phyloP scores from a whole-genome alignment of 371 early-diverging fungal species.

The Mucor mucedo region DNA sequence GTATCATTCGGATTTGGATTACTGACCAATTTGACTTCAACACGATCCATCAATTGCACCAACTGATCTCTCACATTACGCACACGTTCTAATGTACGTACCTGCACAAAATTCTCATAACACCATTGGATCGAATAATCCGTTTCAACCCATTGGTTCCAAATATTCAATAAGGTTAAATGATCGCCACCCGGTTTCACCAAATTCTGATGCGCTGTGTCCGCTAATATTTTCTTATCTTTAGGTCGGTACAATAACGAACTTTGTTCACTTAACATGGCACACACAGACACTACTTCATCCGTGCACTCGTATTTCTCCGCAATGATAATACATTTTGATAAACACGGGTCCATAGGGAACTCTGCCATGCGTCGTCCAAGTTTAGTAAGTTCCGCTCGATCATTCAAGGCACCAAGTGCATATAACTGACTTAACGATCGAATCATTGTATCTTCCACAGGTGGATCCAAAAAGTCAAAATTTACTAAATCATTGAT shows the following conservation, averaged over 20 bases:
- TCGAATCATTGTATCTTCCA: constrained; percentile 90
- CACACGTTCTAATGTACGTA: constrained; percentile 88
- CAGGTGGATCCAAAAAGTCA: constrained; percentile 98
- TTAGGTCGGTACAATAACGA: constrained; percentile 94
- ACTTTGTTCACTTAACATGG: constrained; percentile 93
- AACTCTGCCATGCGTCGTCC: constrained; percentile 99
- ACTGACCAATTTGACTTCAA: constrained; percentile 83
- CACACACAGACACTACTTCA: constrained; percentile 85
- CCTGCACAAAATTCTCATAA: constrained; percentile 94
- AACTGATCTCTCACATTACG: constrained; percentile 96
- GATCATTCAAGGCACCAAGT: constrained; percentile 93
- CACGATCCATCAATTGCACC: constrained; percentile 89
- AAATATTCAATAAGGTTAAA: constrained; percentile 88
- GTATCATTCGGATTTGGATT: constrained; percentile 81
- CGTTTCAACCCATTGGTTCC: constrained; percentile 96
- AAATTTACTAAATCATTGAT: constrained; percentile 96
- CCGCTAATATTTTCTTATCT: constrained; percentile 92
- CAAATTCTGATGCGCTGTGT: constrained; percentile 90
- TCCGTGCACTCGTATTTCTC: constrained; percentile 94
- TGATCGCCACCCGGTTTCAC: constrained; percentile 91
- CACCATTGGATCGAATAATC: constrained; percentile 95
- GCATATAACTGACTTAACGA: constrained; percentile 95
- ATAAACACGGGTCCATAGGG: constrained; percentile 96
- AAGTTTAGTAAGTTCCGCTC: constrained; percentile 93
- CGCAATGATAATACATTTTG: constrained; percentile 90